Base-by-base conservation (phyloP, 257 asterid genomes). In the Avicennia marina region DNA sequence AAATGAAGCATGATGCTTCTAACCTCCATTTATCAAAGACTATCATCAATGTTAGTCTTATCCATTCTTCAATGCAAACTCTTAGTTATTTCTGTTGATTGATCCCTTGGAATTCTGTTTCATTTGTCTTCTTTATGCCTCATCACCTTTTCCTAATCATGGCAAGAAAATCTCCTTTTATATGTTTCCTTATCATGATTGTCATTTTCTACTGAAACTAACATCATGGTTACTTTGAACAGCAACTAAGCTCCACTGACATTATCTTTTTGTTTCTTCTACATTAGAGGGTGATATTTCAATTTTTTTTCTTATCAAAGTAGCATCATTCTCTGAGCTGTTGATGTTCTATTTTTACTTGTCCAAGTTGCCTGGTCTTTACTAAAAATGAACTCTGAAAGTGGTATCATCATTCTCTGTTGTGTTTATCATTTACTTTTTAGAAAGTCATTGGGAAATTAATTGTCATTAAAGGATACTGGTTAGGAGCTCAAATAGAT, bases 1-100 rank as follows among this genome's bases (percentile, higher is more conserved):
- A 38, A 56, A 38, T 44, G 62, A 60, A 43, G 18, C 51, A n/a
- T 39, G 40, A 38, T 66, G 43, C 58, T 45, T 11, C 39, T 66
- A 50, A 22, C 47, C 64, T 20, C 8, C 40, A 26, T 33, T 29
- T 43, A 4, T 61, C 20, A 27, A 66, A 15, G 32, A 56, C 18
- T 42, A 8, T 57, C 11, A 19, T 26, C 31, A 45, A 25, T 53
- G 17, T 38, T 47, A 38, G 22, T 4, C 22, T 15, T 50, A 33
- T 31, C 3, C 8, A 29, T 4, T 29, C 34, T n/a, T n/a, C n/a
- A n/a, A n/a, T n/a, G n/a, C n/a, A n/a, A n/a, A n/a, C 12, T 36
- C 42, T 40, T 52, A 24, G 49, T 54, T 68, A 26, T 48, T 71
- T 16, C 62, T 11, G n/a, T 40, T 50, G 58, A 43, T 36, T 34